Conservation (phyloP, 73 alveolate species). For the Paramecium biaurelia region DNA sequence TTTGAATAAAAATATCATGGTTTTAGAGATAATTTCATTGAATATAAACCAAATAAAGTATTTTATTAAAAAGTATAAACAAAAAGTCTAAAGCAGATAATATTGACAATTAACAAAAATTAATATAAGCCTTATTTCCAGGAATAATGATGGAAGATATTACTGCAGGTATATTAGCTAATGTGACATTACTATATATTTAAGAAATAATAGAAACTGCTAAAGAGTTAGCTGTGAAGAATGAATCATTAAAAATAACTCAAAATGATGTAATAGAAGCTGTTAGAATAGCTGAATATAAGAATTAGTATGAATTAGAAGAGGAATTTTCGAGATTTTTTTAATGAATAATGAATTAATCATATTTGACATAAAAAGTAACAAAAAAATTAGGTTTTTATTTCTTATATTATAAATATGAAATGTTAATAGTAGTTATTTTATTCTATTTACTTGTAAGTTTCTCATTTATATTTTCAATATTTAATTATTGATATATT, state of each 20-base stretch:
- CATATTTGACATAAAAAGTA: background rate
- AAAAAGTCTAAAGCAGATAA: background rate
- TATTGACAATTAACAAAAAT: background rate
- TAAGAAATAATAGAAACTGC: slow-evolving; percentile 36
- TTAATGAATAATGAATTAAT: background rate
- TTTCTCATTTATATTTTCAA: too few relatives aligned
- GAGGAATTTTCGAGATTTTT: background rate
- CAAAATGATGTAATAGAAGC: background rate
- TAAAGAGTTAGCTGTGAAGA: background rate
- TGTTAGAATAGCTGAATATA: background rate
- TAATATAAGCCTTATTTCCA: background rate
- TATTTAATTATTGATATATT: too few relatives aligned
- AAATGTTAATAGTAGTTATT: background rate
- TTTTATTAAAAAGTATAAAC: background rate
- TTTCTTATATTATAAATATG: background rate
- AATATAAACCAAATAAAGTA: slow-evolving; percentile 16
- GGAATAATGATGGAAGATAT: slow-evolving; percentile 15
- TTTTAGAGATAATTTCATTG: slow-evolving; percentile 22
- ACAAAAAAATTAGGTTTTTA: background rate
- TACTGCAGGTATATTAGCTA: background rate
- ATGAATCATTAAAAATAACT: background rate
- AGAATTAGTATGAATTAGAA: slow-evolving; percentile 9
- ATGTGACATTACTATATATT: background rate
- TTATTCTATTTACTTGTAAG: too few relatives aligned
- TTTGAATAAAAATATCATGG: slow-evolving; percentile 24